Conservation (phyloP, 164 flowering plant species). For the Macadamia integrifolia region DNA sequence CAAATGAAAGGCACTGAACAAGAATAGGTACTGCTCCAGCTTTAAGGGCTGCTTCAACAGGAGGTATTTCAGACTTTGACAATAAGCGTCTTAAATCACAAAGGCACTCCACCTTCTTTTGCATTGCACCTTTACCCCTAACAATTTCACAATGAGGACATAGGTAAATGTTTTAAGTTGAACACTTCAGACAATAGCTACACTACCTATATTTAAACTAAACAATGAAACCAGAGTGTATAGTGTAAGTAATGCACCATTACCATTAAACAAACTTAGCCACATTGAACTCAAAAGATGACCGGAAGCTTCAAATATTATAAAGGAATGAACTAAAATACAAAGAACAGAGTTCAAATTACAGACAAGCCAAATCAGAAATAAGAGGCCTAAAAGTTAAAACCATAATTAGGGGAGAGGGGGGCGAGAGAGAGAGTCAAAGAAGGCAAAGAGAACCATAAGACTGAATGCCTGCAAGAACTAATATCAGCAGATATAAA, state of each 20-base stretch:
- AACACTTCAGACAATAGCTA: not conserved
- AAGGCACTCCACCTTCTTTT: constrained; percentile 63
- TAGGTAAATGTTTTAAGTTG: not conserved
- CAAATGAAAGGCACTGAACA: constrained; percentile 91
- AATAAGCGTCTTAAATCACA: constrained; percentile 75
- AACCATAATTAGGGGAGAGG: not conserved
- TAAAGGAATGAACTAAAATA: not conserved
- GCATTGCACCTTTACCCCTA: constrained; percentile 87
- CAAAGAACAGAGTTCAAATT: not conserved
- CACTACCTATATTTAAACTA: too few species aligned
- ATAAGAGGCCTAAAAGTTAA: not conserved
- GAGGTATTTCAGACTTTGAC: constrained; percentile 83
- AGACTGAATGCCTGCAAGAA: too few species aligned
- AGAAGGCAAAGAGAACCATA: too few species aligned
- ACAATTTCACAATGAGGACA: constrained; percentile 3
- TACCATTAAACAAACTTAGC: too few species aligned
- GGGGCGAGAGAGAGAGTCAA: too few species aligned
- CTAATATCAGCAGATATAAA: too few species aligned
- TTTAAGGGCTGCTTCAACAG: constrained; percentile 69
- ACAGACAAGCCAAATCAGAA: not conserved
- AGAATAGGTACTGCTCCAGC: constrained; percentile 79
- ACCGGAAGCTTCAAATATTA: not conserved
- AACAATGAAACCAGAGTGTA: too few species aligned
- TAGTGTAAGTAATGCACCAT: too few species aligned
- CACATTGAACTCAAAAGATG: not conserved